Percentiles rank a stretch among this genome's conserved stretches.
Evolutionary conservation across 169 alveolate genomes (phyloP).

Genomic region (Babesia sp.): DNA sequence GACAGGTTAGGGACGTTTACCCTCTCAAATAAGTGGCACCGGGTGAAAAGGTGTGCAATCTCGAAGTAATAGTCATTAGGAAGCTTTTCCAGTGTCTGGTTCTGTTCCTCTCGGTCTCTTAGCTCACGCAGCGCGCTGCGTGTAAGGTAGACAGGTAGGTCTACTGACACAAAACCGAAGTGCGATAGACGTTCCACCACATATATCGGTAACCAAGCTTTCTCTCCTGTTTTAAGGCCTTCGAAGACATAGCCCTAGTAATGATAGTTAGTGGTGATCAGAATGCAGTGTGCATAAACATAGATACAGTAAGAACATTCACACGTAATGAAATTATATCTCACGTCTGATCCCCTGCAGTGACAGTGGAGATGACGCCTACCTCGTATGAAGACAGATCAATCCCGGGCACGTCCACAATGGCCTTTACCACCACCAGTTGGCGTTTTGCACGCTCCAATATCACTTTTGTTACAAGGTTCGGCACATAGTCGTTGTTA

Average conservation of each 20-base stretch:
- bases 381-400: constrained; percentile 67
- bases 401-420: constrained; percentile 72
- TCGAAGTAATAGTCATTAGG: constrained; percentile 65
- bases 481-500: constrained; percentile 52
- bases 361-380: too few species aligned
- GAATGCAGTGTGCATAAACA: not conserved
- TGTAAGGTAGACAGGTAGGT: constrained; percentile 70
- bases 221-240: constrained; percentile 75
- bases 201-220: constrained; percentile 77
- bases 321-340: not conserved
- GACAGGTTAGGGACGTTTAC: constrained; percentile 55
- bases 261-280: not conserved
- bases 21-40: constrained; percentile 32
- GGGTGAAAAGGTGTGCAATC: constrained; percentile 49
- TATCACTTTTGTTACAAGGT: constrained; percentile 37
- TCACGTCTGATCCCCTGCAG: too few species aligned
- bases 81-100: constrained; percentile 32
- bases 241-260: constrained; percentile 67
- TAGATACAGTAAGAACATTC: not conserved
- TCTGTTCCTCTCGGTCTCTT: constrained; percentile 25
- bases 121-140: constrained; percentile 47
- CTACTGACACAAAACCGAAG: constrained; percentile 71
- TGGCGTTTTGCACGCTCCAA: constrained; percentile 69
- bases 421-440: constrained; percentile 72
- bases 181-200: constrained; percentile 73